Percentiles rank a stretch among this genome's conserved stretches.
Evolutionary conservation across 768 basidiomycete species (phyloP).

Genomic region (Candolleomyces eurysporus): DNA sequence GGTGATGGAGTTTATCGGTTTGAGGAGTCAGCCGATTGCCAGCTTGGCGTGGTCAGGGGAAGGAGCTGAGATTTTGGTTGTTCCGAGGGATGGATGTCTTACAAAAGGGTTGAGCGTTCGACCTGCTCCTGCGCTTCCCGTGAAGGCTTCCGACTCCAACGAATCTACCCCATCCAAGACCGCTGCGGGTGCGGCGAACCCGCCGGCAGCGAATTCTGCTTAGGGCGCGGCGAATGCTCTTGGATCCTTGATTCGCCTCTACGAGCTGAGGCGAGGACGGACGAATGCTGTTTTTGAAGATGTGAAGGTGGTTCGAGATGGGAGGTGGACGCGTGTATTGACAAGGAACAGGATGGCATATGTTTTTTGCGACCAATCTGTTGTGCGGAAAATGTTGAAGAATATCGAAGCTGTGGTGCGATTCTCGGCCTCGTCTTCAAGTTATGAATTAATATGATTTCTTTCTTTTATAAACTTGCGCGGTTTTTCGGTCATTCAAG

Average conservation of each 20-base stretch:
- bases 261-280: constrained; percentile 67
- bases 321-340: constrained; percentile 67
- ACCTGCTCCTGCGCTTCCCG: background rate
- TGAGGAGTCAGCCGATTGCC: constrained; percentile 45
- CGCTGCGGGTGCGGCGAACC: background rate
- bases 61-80: constrained; percentile 50
- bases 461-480: background rate
- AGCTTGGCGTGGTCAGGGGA: constrained; percentile 50
- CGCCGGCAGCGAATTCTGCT: background rate
- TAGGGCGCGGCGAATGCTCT: constrained; percentile 5
- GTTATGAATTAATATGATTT: background rate
- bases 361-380: constrained; percentile 76
- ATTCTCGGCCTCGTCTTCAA: constrained; percentile 11
- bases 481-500: constrained; percentile 21
- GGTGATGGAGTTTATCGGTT: constrained; percentile 45
- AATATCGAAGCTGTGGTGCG: constrained; percentile 51
- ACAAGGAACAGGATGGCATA: constrained; percentile 65
- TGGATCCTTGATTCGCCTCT: constrained; percentile 51
- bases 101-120: constrained; percentile 44
- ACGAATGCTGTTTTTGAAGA: constrained; percentile 62
- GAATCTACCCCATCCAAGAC: constrained; percentile 20
- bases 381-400: constrained; percentile 62
- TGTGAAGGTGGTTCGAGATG: constrained; percentile 53
- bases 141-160: background rate
- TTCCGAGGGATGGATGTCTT: constrained; percentile 54